Conservation (phyloP, 139 green algal genomes). For the Chlamydomonas applanata region DNA sequence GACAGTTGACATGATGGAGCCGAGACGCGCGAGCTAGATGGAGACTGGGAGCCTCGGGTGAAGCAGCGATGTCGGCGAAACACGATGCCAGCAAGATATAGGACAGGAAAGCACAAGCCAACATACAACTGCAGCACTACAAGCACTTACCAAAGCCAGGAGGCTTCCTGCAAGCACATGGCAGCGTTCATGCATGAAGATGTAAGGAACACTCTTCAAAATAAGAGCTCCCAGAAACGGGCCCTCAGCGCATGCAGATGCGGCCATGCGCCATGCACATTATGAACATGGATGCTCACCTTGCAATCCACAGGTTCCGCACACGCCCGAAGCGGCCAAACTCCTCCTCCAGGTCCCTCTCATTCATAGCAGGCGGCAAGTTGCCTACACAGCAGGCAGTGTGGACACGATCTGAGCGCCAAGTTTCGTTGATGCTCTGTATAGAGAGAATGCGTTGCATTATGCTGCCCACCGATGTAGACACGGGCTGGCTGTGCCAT, state of each 20-base stretch:
- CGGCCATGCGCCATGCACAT: not conserved
- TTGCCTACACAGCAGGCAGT: constrained; percentile 15
- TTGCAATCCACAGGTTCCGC: constrained; percentile 39
- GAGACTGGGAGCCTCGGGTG: too few relatives aligned
- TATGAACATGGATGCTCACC: constrained; percentile 10
- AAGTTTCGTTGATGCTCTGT: too few relatives aligned
- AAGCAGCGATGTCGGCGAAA: too few relatives aligned
- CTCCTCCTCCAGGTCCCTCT: constrained; percentile 24
- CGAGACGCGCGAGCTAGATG: too few relatives aligned
- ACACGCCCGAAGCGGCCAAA: constrained; percentile 37
- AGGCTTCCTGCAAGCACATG: constrained; percentile 9
- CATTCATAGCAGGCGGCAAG: constrained; percentile 21
- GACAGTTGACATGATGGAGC: too few relatives aligned
- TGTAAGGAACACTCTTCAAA: not conserved
- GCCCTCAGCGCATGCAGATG: not conserved
- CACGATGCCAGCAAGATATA: too few relatives aligned
- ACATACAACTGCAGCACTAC: too few relatives aligned
- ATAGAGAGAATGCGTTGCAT: not conserved
- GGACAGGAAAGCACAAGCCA: too few relatives aligned
- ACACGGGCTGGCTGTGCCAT: not conserved
- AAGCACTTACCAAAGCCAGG: constrained; percentile 20
- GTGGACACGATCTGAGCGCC: too few relatives aligned
- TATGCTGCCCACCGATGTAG: constrained; percentile 8
- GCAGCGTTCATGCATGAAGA: not conserved
- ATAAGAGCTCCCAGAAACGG: not conserved